These are phyloP conservation scores for Globisporangium uncinulatum DNA, from an alignment of 352 stramenopile genomes.

Conservation along the genomic window DNA sequence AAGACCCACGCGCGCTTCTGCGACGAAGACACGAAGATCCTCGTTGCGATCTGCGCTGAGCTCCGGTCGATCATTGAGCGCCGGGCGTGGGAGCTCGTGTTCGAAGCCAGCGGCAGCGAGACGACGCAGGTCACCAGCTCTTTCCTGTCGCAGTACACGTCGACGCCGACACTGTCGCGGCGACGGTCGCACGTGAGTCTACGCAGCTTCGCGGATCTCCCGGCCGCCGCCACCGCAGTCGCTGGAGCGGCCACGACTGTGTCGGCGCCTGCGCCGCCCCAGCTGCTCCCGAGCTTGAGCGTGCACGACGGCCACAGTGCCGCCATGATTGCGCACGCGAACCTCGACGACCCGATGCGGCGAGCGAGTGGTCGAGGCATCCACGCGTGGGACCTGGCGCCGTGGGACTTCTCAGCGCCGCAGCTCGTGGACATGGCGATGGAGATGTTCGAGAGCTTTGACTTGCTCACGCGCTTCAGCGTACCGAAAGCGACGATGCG, in stretches of 20 bases:
- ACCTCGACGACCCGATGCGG: conserved; percentile 18
- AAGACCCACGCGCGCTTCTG: conserved; percentile 35
- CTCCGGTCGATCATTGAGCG: conserved; percentile 58
- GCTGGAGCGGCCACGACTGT: not conserved
- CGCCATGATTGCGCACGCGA: conserved; percentile 29
- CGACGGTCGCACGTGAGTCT: conserved; percentile 17
- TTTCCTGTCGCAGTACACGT: conserved; percentile 75
- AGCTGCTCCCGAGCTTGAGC: conserved; percentile 7
- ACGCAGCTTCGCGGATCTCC: conserved; percentile 12
- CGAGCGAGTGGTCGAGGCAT: conserved; percentile 12
- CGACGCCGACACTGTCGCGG: conserved; percentile 31
- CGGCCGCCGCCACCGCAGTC: conserved; percentile 7
- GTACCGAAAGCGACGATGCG: conserved; percentile 52
- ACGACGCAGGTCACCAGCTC: conserved; percentile 45
- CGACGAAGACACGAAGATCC: conserved; percentile 57
- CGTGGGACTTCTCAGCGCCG: conserved; percentile 50
- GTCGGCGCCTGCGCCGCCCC: not conserved
- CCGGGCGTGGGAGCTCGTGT: conserved; percentile 68
- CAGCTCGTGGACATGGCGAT: conserved; percentile 63
- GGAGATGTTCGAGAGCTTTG: conserved; percentile 69
- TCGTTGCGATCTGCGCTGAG: conserved; percentile 60
- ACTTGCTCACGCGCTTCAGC: conserved; percentile 54
- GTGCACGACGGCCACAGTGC: conserved; percentile 24
- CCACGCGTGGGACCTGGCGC: conserved; percentile 48
- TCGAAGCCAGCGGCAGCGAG: conserved; percentile 50